Conservation (phyloP, 2,329 filamentous ascomycete species). For the Zymoseptoria brevis region DNA sequence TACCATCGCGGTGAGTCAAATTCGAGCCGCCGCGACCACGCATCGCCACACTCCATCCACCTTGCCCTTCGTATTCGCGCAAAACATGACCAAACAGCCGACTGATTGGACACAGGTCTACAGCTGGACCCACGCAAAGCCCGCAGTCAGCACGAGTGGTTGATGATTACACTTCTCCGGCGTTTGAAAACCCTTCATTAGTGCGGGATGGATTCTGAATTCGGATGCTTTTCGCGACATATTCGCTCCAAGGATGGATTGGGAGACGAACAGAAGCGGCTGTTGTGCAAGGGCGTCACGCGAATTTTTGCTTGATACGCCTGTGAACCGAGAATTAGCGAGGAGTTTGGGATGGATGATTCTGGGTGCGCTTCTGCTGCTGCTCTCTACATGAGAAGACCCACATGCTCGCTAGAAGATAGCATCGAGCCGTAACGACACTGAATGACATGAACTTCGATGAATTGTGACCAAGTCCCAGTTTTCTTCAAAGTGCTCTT, state of each 20-base stretch:
- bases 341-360: not conserved
- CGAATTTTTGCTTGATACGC: not conserved
- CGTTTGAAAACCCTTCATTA: conserved; percentile 10
- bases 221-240: no score
- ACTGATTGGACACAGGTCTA: conserved; percentile 8
- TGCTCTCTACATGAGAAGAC: not conserved
- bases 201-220: not conserved
- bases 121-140: conserved; percentile 17
- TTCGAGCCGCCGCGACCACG: not conserved
- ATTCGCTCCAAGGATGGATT: no score
- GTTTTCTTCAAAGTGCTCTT: no score
- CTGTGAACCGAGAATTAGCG: not conserved
- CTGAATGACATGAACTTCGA: not conserved
- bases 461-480: not conserved
- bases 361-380: no score
- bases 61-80: not conserved
- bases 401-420: not conserved
- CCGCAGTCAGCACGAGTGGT: conserved; percentile 10
- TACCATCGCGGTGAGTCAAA: not conserved
- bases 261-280: not conserved
- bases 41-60: not conserved
- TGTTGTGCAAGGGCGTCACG: not conserved
- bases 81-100: not conserved
- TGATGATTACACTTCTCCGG: conserved; percentile 13
- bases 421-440: not conserved